Evolutionary conservation across 1,284 basidiomycete species (phyloP), one percentile per base, ranked within the genome.

Genomic region (Garcileccinum viscosum): DNA sequence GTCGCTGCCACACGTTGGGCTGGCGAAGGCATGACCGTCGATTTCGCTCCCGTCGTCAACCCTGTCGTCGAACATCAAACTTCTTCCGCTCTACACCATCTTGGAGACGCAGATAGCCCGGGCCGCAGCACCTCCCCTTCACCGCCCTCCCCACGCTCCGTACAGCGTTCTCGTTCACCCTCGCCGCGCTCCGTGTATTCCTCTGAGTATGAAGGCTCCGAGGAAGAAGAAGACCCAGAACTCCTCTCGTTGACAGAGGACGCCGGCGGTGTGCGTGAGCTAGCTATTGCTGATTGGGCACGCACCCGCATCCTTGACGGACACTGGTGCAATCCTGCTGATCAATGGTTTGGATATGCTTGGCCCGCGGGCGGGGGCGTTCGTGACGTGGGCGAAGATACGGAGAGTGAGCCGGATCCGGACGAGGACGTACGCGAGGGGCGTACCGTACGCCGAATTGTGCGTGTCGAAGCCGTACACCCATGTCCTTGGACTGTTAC

Each of bases 251-350:
- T 88, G 72, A 87, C 88, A 7, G 91, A 92, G 71, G 88, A 91
- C 50, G 81, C 84, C 8, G 86, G 82, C 9, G 83, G 88, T 33
- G 87, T 92, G 6, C 84, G 87, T 35, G 89, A 92, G 24, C 81
- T 93, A 64, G 90, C 92, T 0, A 80, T 93, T 63, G 83, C 85
- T n/a, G 91, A 92, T 73, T 93, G 91, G 90, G 90, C 90, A 7
- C 84, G 92, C 35, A 84, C 83, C 24, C 82, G 92, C 60, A 90
- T 93, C 62, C 80, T 93, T 40, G 91, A 93, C 67, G 92, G 92
- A 1, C 85, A 88, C 71, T 93, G 92, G 92, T 81, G 89, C 66
- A 89, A 85, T 63, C 92, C 92, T 7, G 89, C 88, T 1, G 92
- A 93, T 76, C 84, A 88, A 61, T 93, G 86, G 86, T 90, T 88